These are phyloP conservation scores for Cubamyces lactineus DNA, from an alignment of 768 basidiomycete species.

Conservation along the genomic window DNA sequence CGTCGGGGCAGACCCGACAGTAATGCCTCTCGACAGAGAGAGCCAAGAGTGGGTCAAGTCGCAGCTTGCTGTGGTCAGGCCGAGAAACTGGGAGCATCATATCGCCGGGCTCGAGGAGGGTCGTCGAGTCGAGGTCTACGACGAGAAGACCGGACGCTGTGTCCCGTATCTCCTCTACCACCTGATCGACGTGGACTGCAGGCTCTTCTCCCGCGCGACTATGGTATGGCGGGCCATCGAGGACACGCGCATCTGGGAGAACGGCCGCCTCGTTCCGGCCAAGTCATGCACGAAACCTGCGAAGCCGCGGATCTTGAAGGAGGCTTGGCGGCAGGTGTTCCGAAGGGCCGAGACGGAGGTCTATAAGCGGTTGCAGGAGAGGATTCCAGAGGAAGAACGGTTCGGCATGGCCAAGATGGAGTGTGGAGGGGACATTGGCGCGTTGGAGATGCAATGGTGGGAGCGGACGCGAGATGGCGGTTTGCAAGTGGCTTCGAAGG, in stretches of 20 bases:
- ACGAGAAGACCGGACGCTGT: not conserved
- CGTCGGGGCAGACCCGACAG: constrained; percentile 9
- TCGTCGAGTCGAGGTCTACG: not conserved
- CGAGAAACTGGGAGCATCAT: not conserved
- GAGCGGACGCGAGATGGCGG: not conserved
- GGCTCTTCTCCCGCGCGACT: constrained; percentile 20
- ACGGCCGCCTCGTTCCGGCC: not conserved
- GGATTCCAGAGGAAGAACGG: not conserved
- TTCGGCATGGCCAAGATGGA: constrained; percentile 2
- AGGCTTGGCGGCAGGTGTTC: constrained; percentile 19
- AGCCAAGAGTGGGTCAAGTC: constrained; percentile 4
- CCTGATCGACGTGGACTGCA: constrained; percentile 9
- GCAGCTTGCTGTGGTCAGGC: not conserved
- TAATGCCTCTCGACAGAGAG: not conserved
- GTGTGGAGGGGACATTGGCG: constrained; percentile 9
- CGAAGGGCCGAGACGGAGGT: constrained; percentile 10
- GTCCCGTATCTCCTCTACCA: not conserved
- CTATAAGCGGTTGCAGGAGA: not conserved
- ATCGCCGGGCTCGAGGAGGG: not conserved
- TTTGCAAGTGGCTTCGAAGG: not conserved
- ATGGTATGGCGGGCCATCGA: constrained; percentile 19
- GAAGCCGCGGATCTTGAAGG: constrained; percentile 17
- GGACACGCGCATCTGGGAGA: constrained; percentile 8
- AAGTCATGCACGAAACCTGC: not conserved
- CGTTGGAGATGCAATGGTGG: constrained; percentile 4